These are phyloP conservation scores for Hypoxylon fragiforme DNA, from an alignment of 495 filamentous ascomycete species.

Conservation along the genomic window DNA sequence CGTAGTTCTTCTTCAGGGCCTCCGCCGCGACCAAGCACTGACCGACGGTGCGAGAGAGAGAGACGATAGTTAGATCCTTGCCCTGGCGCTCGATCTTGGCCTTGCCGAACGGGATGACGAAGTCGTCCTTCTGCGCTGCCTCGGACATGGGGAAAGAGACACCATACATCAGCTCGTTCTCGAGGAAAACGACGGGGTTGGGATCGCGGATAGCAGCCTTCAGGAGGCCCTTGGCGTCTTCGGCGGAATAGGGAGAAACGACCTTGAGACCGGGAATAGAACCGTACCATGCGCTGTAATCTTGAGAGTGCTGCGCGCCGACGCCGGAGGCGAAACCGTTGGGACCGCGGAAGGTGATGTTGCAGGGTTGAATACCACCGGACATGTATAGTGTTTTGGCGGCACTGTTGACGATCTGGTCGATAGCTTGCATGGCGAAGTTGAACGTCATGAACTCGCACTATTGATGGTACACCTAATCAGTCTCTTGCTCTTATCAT, in stretches of 20 bases:
- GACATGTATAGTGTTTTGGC: conserved; percentile 99
- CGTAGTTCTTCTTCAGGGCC: conserved; percentile 90
- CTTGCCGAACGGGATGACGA: conserved; percentile 95
- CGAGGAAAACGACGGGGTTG: conserved; percentile 91
- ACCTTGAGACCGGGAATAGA: conserved; percentile 98
- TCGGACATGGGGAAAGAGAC: conserved; percentile 93
- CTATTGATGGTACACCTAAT: conserved; percentile 46
- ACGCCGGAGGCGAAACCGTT: conserved; percentile 98
- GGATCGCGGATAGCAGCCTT: conserved; percentile 98
- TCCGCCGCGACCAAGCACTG: conserved; percentile 88
- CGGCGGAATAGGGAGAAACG: conserved; percentile 89
- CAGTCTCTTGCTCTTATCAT: conserved; percentile 10
- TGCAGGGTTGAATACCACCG: conserved; percentile 98
- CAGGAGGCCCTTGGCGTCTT: conserved; percentile 96
- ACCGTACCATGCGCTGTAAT: conserved; percentile 98
- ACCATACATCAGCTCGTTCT: conserved; percentile 98
- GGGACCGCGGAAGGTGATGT: conserved; percentile 98
- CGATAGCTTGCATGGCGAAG: conserved; percentile 99
- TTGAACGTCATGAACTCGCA: conserved; percentile 99
- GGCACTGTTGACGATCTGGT: conserved; percentile 99
- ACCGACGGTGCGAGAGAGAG: conserved; percentile 91
- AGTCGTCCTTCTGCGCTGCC: conserved; percentile 91
- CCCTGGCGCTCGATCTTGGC: conserved; percentile 96
- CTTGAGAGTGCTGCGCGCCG: conserved; percentile 96
- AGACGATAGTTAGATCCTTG: conserved; percentile 94